Conservation (phyloP, 805 yeast species). For the Wickerhamomyces ciferrii region DNA sequence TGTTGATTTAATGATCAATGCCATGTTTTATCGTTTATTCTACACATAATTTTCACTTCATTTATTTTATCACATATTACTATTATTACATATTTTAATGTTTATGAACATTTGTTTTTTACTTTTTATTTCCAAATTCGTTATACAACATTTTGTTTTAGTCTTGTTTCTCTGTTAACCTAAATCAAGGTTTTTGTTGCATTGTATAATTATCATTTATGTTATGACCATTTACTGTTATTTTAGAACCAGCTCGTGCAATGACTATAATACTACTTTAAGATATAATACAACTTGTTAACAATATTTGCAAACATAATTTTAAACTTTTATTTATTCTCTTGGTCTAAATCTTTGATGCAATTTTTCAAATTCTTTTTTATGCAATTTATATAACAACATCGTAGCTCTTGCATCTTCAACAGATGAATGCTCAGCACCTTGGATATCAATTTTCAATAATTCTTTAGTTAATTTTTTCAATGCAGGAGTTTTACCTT, state of each 20-base stretch:
- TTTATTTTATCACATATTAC: no score
- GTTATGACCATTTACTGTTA: no score
- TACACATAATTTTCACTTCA: not conserved
- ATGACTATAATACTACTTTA: no score
- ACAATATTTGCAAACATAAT: no score
- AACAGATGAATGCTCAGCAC: conserved; percentile 76
- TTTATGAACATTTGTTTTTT: not conserved
- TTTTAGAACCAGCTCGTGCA: no score
- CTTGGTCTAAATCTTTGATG: not conserved
- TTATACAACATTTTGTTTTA: not conserved
- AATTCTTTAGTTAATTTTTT: conserved; percentile 58
- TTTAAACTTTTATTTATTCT: not conserved
- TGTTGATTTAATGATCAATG: not conserved
- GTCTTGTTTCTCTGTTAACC: not conserved
- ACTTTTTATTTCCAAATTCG: not conserved
- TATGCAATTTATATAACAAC: conserved; percentile 64
- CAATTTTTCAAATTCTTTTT: conserved; percentile 52
- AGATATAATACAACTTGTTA: no score
- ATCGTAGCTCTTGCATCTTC: conserved; percentile 90
- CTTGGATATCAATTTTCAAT: conserved; percentile 59
- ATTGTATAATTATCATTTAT: not conserved
- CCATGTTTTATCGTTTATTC: no score
- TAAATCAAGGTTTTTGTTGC: not conserved
- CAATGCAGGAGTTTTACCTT: conserved; percentile 69
- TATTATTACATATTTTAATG: no score